Conservation (phyloP, 2,329 filamentous ascomycete genomes). For the Exophiala sideris region DNA sequence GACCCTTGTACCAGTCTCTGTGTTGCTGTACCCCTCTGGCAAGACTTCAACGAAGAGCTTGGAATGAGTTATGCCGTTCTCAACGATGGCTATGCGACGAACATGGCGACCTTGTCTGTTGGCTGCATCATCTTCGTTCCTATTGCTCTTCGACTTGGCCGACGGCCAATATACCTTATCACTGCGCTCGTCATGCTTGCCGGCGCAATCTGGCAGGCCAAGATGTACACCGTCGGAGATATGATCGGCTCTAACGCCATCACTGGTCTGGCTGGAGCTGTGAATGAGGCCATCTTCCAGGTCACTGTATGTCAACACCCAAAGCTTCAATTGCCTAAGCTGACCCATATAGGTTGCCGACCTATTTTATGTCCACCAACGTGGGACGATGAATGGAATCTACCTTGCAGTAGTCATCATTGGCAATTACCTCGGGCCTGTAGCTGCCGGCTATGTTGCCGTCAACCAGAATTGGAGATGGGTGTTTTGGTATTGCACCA, state of each 20-base stretch:
- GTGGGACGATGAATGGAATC: conserved; percentile 50
- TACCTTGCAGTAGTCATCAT: conserved; percentile 45
- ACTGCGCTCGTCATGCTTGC: conserved; percentile 38
- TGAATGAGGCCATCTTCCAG: conserved; percentile 42
- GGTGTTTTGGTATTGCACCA: conserved; percentile 36
- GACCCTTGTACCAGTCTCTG: conserved; percentile 28
- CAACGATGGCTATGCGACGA: conserved; percentile 44
- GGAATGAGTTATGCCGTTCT: conserved; percentile 38
- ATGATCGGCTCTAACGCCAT: conserved; percentile 41
- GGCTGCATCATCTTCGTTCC: conserved; percentile 43
- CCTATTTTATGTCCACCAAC: conserved; percentile 50
- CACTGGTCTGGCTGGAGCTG: conserved; percentile 41
- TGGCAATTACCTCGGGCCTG: conserved; percentile 35
- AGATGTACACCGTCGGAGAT: conserved; percentile 39
- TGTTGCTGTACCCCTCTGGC: conserved; percentile 41
- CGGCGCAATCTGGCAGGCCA: conserved; percentile 40
- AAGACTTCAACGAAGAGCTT: conserved; percentile 40
- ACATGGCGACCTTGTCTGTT: conserved; percentile 39
- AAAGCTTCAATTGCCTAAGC: background rate
- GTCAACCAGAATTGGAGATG: conserved; percentile 36
- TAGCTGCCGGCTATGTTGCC: conserved; percentile 36
- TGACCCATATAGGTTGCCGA: conserved; percentile 38
- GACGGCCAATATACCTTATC: conserved; percentile 42
- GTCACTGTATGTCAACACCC: conserved; percentile 33
- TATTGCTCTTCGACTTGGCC: conserved; percentile 41